These are phyloP conservation scores for Nyssa sinensis DNA, from an alignment of 148 eudicot genomes.

Conservation along the genomic window DNA sequence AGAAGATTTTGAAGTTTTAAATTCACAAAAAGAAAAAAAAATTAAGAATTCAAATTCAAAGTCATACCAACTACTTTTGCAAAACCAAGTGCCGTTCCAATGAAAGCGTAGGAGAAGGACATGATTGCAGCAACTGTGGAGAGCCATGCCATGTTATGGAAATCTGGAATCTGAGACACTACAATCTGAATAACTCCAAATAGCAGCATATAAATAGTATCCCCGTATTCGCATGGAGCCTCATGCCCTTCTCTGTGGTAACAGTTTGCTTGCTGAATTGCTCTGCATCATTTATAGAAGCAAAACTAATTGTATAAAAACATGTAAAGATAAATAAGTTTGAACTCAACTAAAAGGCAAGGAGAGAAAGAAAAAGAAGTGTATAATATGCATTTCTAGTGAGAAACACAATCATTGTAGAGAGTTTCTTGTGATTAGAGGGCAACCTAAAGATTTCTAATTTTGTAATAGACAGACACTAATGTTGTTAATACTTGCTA, in stretches of 20 bases:
- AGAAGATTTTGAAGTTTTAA: neutral
- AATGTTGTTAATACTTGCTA: no score
- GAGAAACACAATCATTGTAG: no score
- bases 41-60: no score
- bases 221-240: constrained; percentile 45
- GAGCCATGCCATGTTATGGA: constrained; percentile 73
- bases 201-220: constrained; percentile 38
- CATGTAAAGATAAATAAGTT: no score
- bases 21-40: neutral
- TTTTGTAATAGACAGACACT: no score
- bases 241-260: constrained; percentile 60
- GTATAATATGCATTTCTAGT: no score
- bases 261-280: constrained; percentile 61
- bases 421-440: no score
- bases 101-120: constrained; percentile 61
- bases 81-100: constrained; percentile 54
- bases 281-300: constrained; percentile 32
- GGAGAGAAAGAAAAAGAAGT: no score
- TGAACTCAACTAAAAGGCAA: no score
- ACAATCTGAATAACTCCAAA: constrained; percentile 57
- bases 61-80: constrained; percentile 59
- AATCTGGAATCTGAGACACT: constrained; percentile 63
- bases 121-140: constrained; percentile 60
- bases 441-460: no score
- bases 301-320: neutral